Conservation (phyloP, 805 yeast genomes). For the Yarrowia porcina region DNA sequence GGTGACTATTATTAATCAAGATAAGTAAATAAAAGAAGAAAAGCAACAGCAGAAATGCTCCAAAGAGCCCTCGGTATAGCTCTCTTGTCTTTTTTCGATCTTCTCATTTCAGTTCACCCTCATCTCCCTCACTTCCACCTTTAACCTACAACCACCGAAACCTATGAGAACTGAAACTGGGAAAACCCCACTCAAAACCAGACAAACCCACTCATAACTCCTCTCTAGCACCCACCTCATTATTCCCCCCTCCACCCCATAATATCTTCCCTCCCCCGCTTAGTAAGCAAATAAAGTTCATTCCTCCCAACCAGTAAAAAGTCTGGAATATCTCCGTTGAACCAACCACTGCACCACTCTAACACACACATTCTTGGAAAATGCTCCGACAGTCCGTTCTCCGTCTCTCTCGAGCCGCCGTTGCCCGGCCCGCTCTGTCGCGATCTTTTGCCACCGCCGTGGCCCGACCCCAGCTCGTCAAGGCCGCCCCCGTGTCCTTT, state of each 20-base stretch:
- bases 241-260: neutral
- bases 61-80: too few species aligned
- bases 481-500: constrained; percentile 19
- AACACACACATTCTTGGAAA: neutral
- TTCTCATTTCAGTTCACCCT: too few species aligned
- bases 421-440: constrained; percentile 19
- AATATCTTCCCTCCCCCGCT: neutral
- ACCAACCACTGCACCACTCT: neutral
- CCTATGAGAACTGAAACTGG: too few species aligned
- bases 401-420: constrained; percentile 22
- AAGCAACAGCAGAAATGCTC: too few species aligned
- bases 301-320: constrained; percentile 23
- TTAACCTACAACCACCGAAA: too few species aligned
- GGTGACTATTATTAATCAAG: too few species aligned
- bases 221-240: neutral
- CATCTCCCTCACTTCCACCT: too few species aligned
- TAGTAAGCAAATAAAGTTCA: neutral
- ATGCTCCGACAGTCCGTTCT: constrained; percentile 25
- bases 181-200: too few species aligned
- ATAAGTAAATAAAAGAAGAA: too few species aligned
- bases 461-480: constrained; percentile 10
- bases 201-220: too few species aligned
- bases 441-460: constrained; percentile 9
- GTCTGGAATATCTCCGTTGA: neutral
- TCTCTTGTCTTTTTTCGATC: too few species aligned